phyloP scores from a whole-genome alignment of 805 yeast species.

The Candida quercuum region DNA sequence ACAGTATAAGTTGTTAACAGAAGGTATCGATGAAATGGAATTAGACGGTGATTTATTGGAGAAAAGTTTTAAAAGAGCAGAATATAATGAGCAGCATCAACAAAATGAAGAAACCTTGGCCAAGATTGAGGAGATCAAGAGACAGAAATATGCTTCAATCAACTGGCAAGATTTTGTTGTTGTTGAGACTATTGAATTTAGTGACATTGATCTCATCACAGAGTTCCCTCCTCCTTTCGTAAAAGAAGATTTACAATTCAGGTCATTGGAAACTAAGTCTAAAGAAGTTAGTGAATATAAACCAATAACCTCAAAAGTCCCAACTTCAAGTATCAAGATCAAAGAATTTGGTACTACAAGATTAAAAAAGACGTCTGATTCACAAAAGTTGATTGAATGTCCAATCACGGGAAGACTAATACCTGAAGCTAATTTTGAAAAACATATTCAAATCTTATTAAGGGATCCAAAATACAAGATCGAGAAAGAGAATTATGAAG shows the following conservation, averaged over 20 bases:
- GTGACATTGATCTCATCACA: constrained; percentile 51
- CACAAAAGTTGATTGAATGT: constrained; percentile 45
- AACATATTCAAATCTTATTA: constrained; percentile 62
- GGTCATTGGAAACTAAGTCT: constrained; percentile 40
- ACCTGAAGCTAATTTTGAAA: constrained; percentile 64
- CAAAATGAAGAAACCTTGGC: constrained; percentile 31
- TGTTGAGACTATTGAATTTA: constrained; percentile 64
- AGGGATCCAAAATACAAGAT: constrained; percentile 76
- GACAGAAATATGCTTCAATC: constrained; percentile 61
- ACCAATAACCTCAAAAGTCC: constrained; percentile 2
- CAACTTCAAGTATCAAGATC: constrained; percentile 50
- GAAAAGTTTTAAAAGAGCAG: constrained; percentile 52
- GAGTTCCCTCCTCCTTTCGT: constrained; percentile 49
- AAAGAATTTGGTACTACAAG: constrained; percentile 70
- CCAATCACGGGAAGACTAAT: constrained; percentile 74
- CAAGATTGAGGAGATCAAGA: constrained; percentile 29
- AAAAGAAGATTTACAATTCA: constrained; percentile 52
- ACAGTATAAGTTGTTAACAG: constrained; percentile 43
- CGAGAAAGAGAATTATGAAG: constrained; percentile 54
- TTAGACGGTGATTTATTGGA: constrained; percentile 33
- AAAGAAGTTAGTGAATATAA: constrained; percentile 17
- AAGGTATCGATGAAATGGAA: constrained; percentile 17
- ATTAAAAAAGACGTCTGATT: constrained; percentile 26
- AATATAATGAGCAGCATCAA: constrained; percentile 34
- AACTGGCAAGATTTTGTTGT: constrained; percentile 85